A percentile compares a stretch with the other conserved stretches of the same genome.
Conservation (phyloP, 2,329 filamentous ascomycete species). For the Malbranchea zuffiana region DNA sequence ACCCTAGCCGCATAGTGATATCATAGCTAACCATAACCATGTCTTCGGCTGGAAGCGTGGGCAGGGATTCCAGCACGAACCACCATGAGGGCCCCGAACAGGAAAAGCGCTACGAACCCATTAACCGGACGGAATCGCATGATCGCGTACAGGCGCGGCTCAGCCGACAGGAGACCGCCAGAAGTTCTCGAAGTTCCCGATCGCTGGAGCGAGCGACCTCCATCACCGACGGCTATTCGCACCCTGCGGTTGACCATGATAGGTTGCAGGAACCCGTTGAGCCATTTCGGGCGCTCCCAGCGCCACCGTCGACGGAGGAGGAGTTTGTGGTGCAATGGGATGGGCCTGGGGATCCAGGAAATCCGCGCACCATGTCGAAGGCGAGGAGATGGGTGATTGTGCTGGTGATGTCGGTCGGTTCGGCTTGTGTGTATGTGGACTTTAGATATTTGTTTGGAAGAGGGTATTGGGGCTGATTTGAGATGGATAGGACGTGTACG, state of each 20-base stretch:
- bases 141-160: not conserved
- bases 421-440: constrained; percentile 69
- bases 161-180: constrained; percentile 1
- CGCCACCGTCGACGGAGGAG: constrained; percentile 25
- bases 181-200: constrained; percentile 6
- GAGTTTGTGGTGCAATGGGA: constrained; percentile 66
- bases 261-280: constrained; percentile 15
- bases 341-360: constrained; percentile 59
- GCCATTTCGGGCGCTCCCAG: constrained; percentile 15
- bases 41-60: too few species aligned
- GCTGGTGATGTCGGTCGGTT: constrained; percentile 59
- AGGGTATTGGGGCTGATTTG: not conserved
- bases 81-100: constrained; percentile 1
- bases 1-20: too few species aligned
- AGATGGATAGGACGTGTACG: constrained; percentile 56
- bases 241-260: constrained; percentile 19
- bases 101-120: constrained; percentile 8
- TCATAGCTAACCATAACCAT: too few species aligned
- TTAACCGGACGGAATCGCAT: not conserved
- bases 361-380: constrained; percentile 57
- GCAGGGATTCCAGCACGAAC: too few species aligned
- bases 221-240: constrained; percentile 13
- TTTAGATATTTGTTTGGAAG: constrained; percentile 4
- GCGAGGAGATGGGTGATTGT: constrained; percentile 71
- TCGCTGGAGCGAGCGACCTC: constrained; percentile 12